Evolutionary conservation across 768 basidiomycete genomes (phyloP).

Genomic region (Rhizopogon roseolus): DNA sequence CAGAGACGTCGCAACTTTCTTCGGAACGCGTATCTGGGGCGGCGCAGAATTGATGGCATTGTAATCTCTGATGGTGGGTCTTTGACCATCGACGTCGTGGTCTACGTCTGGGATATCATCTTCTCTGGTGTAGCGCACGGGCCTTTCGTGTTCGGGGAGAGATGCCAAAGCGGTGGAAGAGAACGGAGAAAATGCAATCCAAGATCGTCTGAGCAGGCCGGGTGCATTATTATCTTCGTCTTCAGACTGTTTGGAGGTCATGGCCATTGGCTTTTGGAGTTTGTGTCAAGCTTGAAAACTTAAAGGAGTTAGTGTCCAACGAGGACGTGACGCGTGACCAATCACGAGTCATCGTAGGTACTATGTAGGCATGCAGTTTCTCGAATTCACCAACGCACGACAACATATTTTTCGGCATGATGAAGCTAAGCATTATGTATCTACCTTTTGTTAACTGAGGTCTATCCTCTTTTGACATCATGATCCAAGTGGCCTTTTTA

Average conservation of each 20-base stretch:
- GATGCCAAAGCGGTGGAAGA: constrained; percentile 56
- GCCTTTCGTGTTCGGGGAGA: constrained; percentile 36
- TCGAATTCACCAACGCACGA: too few species aligned
- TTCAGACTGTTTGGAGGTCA: constrained; percentile 14
- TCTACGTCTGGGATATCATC: constrained; percentile 68
- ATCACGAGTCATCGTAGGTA: too few species aligned
- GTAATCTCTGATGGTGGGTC: constrained; percentile 67
- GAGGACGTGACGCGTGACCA: too few species aligned
- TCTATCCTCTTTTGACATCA: too few species aligned
- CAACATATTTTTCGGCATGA: too few species aligned
- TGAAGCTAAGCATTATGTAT: too few species aligned
- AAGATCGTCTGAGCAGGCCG: constrained; percentile 48
- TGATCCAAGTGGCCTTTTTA: too few species aligned
- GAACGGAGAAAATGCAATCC: constrained; percentile 67
- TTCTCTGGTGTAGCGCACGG: constrained; percentile 56
- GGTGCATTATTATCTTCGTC: constrained; percentile 12
- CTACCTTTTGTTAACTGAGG: too few species aligned
- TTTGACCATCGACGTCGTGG: constrained; percentile 43
- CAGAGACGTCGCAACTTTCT: constrained; percentile 76
- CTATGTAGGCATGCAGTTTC: too few species aligned
- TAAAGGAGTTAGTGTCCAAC: neutral
- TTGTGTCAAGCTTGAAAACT: neutral
- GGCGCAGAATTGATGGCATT: constrained; percentile 66
- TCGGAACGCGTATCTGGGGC: constrained; percentile 66
- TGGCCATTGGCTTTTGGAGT: neutral